Evolutionary conservation across 2,329 filamentous ascomycete genomes (phyloP).

Genomic region (Talaromyces rugulosus): DNA sequence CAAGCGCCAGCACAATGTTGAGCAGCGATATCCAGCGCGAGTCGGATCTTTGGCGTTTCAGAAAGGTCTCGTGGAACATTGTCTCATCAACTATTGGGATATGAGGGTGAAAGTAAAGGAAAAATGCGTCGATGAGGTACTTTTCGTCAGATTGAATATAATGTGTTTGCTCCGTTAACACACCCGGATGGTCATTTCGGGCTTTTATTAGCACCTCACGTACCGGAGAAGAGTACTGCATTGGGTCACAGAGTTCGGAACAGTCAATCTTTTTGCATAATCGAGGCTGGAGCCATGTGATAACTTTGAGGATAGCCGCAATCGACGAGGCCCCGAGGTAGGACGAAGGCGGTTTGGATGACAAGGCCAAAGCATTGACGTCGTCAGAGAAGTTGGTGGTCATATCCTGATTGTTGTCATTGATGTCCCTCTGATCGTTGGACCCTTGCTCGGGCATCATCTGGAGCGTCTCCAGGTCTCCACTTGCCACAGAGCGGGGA

Average conservation of each 20-base stretch:
- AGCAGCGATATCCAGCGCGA: conserved; percentile 67
- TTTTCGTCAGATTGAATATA: neutral
- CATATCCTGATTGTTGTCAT: conserved; percentile 50
- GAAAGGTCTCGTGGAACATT: conserved; percentile 62
- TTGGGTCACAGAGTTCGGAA: neutral
- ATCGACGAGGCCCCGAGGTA: conserved; percentile 73
- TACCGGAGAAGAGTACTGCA: neutral
- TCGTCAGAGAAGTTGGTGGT: conserved; percentile 65
- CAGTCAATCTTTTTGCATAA: conserved; percentile 14
- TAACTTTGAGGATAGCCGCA: conserved; percentile 69
- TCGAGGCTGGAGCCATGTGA: conserved; percentile 53
- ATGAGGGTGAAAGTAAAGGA: conserved; percentile 67
- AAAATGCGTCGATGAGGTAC: conserved; percentile 69
- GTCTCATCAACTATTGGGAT: conserved; percentile 71
- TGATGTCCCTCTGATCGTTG: conserved; percentile 20
- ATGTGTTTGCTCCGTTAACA: neutral
- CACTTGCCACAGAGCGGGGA: conserved; percentile 44
- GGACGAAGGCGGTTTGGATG: conserved; percentile 58
- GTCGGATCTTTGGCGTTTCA: conserved; percentile 56
- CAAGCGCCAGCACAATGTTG: conserved; percentile 74
- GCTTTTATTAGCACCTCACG: neutral
- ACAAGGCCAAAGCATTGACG: conserved; percentile 63
- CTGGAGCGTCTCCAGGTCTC: conserved; percentile 59
- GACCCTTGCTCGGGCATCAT: conserved; percentile 64
- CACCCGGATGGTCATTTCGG: neutral